Conservation (phyloP, 352 stramenopile genomes). For the Phytophthora brassicae region DNA sequence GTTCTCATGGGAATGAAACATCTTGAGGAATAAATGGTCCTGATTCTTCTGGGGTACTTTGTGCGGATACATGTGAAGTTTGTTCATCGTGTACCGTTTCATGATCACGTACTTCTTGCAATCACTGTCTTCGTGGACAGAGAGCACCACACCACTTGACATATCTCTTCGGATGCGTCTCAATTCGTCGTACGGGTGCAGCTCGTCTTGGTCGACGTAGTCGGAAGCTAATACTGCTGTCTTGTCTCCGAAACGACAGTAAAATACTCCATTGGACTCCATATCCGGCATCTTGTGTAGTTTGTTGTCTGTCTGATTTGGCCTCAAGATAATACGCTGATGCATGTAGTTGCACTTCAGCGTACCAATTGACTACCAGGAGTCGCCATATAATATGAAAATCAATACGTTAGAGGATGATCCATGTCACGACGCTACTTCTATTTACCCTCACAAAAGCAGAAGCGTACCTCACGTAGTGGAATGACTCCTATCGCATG, state of each 20-base stretch:
- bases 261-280: constrained; percentile 71
- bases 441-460: not conserved
- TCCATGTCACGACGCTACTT: not conserved
- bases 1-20: constrained; percentile 57
- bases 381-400: not conserved
- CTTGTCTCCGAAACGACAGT: constrained; percentile 55
- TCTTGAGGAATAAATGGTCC: constrained; percentile 53
- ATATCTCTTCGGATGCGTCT: constrained; percentile 69
- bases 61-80: constrained; percentile 76
- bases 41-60: constrained; percentile 55
- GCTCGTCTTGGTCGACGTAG: constrained; percentile 70
- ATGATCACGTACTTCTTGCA: constrained; percentile 65
- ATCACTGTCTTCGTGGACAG: constrained; percentile 43
- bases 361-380: constrained; percentile 58
- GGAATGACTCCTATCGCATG: constrained; percentile 52
- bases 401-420: not conserved
- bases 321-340: constrained; percentile 64
- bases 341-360: constrained; percentile 79
- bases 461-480: constrained; percentile 39
- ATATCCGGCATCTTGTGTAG: constrained; percentile 51
- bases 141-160: constrained; percentile 64
- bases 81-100: constrained; percentile 70
- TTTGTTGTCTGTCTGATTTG: constrained; percentile 42
- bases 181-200: constrained; percentile 60
- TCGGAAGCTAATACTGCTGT: constrained; percentile 59